Percentiles rank a stretch among this genome's conserved stretches.
phyloP scores from a whole-genome alignment of 805 yeast genomes.

The Yarrowia yakushimensis region DNA sequence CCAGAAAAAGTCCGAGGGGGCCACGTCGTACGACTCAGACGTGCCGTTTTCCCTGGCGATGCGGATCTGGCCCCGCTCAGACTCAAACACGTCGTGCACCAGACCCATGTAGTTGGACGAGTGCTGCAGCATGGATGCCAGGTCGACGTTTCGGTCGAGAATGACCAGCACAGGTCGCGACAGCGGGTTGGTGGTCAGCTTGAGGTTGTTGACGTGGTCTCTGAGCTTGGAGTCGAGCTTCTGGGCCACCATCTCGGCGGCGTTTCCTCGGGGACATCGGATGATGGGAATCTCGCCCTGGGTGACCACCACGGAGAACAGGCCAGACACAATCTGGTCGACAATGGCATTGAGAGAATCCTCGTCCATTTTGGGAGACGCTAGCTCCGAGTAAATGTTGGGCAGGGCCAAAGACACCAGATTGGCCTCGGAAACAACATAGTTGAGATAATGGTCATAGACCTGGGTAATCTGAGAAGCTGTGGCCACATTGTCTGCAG shows the following conservation, averaged over 20 bases:
- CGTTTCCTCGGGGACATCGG: conserved; percentile 87
- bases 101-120: conserved; percentile 98
- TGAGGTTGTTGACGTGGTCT: conserved; percentile 77
- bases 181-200: conserved; percentile 36
- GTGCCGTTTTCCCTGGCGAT: conserved; percentile 38
- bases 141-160: conserved; percentile 83
- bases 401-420: conserved; percentile 74
- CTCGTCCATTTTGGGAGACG: conserved; percentile 69
- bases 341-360: conserved; percentile 66
- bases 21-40: conserved; percentile 72
- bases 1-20: conserved; percentile 95
- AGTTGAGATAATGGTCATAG: conserved; percentile 90
- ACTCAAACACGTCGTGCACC: conserved; percentile 83
- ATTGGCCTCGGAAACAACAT: conserved; percentile 88
- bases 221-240: conserved; percentile 79
- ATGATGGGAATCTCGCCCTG: conserved; percentile 80
- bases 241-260: conserved; percentile 91
- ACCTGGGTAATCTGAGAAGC: conserved; percentile 77
- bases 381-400: conserved; percentile 62
- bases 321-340: conserved; percentile 69
- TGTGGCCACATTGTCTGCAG: conserved; percentile 68
- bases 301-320: conserved; percentile 76
- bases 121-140: conserved; percentile 91
- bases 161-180: conserved; percentile 75
- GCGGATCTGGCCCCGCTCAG: conserved; percentile 72